Base-by-base conservation (phyloP, 768 basidiomycete species). In the Podaxis sp. region DNA sequence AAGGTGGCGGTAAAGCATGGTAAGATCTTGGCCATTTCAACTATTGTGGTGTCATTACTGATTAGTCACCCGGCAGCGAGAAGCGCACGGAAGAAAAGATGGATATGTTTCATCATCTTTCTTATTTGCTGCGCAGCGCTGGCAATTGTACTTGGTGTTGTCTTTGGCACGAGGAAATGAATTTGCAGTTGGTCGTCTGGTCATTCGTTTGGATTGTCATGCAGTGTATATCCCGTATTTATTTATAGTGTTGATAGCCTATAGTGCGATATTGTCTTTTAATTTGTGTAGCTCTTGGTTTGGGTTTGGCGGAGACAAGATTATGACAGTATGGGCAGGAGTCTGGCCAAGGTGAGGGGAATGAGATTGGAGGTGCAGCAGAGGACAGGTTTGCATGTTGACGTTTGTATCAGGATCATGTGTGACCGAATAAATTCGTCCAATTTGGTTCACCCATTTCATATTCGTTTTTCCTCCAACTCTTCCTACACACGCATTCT, bases 81-180 rank as follows among this genome's bases (percentile, higher is more conserved):
- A 11, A 73, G 79, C 25, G 90, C 91, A 7, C 83, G 94, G 61
- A 86, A 84, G 68, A 92, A 88, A 74, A 86, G 92, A 62, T 92
- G 90, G 90, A 90, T 90, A 74, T 95, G 91, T 73, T 93, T 94
- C 72, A 74, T 80, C 66, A 76, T 90, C 53, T 70, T 79, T 56
- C 62, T 93, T 27, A 62, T 85, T 58, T 72, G 89, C 62, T 63
- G 82, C 56, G 77, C 76, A 55, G 78, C 89, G 63, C 71, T 90
- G 50, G 91, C 77, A 0, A 72, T 87, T 56, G 82, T 83, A 44
- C 76, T 89, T 51, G 87, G 79, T 23, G 73, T 88, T 23, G 74
- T 72, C 5, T 72, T 79, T 53, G 72, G 71, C 13, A 67, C 63
- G 42, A 63, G 70, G 57, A 65, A 68, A 36, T 61, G 60, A 48